A percentile compares a stretch with the other conserved stretches of the same genome.
These are phyloP conservation scores for Trichoderma harzianum DNA, from an alignment of 2,329 filamentous ascomycete genomes.

Conservation along the genomic window DNA sequence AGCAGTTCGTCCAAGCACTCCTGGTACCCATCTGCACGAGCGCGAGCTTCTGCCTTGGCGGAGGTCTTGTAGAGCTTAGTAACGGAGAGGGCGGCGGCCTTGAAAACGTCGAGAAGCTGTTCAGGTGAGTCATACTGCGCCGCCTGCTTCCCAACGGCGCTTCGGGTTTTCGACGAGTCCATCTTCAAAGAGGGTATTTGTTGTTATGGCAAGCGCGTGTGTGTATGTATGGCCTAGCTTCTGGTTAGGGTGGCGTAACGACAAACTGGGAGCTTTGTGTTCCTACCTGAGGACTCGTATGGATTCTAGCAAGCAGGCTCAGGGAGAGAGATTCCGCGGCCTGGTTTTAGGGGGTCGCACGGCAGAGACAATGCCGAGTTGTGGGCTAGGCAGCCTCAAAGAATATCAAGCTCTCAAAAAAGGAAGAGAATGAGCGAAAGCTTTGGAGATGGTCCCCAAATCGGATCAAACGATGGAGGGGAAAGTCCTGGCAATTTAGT, in stretches of 20 bases:
- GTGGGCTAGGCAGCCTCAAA: not conserved
- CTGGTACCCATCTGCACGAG: conserved; percentile 81
- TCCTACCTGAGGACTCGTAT: not conserved
- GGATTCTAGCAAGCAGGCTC: not conserved
- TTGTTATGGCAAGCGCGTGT: not conserved
- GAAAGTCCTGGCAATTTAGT: conserved; percentile 5
- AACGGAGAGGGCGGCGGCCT: conserved; percentile 85
- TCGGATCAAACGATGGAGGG: conserved; percentile 5
- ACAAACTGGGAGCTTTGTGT: conserved; percentile 11
- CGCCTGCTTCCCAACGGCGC: conserved; percentile 30
- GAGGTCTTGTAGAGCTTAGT: conserved; percentile 96
- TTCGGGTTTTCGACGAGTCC: conserved; percentile 20
- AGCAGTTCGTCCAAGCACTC: conserved; percentile 89
- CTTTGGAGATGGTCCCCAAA: not conserved
- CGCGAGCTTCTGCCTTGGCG: conserved; percentile 69
- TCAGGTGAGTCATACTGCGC: conserved; percentile 47
- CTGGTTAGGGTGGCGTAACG: conserved; percentile 5
- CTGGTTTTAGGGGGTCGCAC: conserved; percentile 3
- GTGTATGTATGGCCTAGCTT: not conserved
- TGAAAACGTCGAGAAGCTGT: conserved; percentile 82
- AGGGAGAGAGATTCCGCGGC: not conserved
- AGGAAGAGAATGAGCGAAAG: not conserved
- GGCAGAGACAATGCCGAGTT: not conserved
- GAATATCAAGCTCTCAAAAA: not conserved
- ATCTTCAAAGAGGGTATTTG: not conserved